Evolutionary conservation across 1,284 basidiomycete species (phyloP), one percentile per base, ranked within the genome.

Genomic region (Sporisorium scitamineum): DNA sequence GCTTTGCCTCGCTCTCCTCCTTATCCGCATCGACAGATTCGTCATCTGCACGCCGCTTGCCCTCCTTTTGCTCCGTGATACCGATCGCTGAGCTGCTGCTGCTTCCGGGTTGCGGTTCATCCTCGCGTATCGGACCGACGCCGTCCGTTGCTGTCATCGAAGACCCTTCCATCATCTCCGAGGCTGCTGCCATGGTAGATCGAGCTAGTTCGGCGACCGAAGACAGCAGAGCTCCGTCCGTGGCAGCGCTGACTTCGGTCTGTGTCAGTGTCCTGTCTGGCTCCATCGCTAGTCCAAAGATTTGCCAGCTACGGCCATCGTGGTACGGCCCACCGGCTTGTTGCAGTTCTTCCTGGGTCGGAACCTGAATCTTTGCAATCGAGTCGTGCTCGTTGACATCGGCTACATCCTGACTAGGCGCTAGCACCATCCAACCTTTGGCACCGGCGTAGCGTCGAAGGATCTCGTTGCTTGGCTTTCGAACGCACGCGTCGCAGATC

Each of bases 401-500:
- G 0, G 16, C 27, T 9, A 61, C 70, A 16, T 67, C 58, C 18
- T 63, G 32, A 16, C 53, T 64, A 0, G 70, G 70, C 16, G 72
- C 53, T 4, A 74, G 54, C 7, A 79, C 29, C 52, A 78, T 67
- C 82, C 82, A 84, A 14, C 80, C 77, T 18, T 52, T 42, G 3
- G 68, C 63, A 14, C 83, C 81, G 0, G 80, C 72, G 54, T 84
- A 84, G n/a, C 47, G 31, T 16, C 73, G 59, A 13, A 85, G 58
- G 4, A 78, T 29, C 2, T 54, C 63, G 53, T 80, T 75, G 16
- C 59, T 59, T 2, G 62, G 60, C 14, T 61, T 62, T 9, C 73
- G 70, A 10, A 85, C 74, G 57, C 83, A 85, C 3, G 74, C 75
- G 37, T 84, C 76, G 60, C 83, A 85, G 29, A 85, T 76, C 58